Conservation (phyloP, 225 moss, liverwort and hornwort genomes). For the Pleurozium schreberi region DNA sequence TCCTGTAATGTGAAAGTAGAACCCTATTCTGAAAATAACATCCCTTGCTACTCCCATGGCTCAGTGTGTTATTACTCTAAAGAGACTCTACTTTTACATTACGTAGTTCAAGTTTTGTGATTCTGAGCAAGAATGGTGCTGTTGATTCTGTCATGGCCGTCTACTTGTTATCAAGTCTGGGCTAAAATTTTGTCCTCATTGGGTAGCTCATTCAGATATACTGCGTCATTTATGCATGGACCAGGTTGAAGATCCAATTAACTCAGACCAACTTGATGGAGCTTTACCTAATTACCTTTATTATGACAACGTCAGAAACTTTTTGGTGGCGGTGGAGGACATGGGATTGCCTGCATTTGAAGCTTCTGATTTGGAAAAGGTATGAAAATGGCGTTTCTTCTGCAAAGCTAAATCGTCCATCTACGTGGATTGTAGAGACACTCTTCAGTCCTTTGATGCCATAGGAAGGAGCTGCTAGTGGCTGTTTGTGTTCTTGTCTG, state of each 20-base stretch:
- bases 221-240: not conserved
- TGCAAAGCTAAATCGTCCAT: not conserved
- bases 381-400: not conserved
- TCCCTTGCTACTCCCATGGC: not conserved
- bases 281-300: slow-evolving; percentile 44
- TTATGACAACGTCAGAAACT: slow-evolving; percentile 45
- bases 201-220: not conserved
- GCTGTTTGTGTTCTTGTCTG: not conserved
- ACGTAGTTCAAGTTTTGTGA: not conserved
- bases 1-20: not conserved
- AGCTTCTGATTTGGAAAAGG: slow-evolving; percentile 46
- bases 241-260: slow-evolving; percentile 34
- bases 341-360: slow-evolving; percentile 57
- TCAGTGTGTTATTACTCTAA: not conserved
- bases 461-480: not conserved
- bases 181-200: not conserved
- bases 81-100: not conserved
- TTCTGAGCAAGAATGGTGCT: not conserved
- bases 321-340: slow-evolving; percentile 46
- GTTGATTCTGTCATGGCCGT: not conserved
- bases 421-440: not conserved
- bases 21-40: not conserved
- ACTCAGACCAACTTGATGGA: slow-evolving; percentile 27
- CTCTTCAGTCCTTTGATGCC: not conserved
- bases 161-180: not conserved